Evolutionary conservation across 176 grass and related monocot species (phyloP).

Genomic region (Tillandsia leiboldiana): DNA sequence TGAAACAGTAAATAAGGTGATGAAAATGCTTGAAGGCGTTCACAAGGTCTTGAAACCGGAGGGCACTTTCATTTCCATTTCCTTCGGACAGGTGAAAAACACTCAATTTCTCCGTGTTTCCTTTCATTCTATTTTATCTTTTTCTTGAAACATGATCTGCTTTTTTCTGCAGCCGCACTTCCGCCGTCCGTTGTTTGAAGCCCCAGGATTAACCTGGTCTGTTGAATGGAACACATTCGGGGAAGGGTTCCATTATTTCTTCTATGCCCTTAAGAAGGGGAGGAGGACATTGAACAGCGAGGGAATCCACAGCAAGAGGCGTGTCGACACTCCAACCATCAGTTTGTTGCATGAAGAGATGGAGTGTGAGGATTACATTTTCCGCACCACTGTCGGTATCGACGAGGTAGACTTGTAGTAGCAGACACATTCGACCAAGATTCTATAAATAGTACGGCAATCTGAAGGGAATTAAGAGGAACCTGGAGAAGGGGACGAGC

Average conservation of each 20-base stretch:
- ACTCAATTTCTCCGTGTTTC: neutral
- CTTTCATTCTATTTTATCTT: neutral
- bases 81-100: slow-evolving; percentile 76
- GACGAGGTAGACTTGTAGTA: slow-evolving; percentile 22
- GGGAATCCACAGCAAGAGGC: slow-evolving; percentile 4
- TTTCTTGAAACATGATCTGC: slow-evolving; percentile 8
- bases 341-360: slow-evolving; percentile 75
- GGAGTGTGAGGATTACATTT: slow-evolving; percentile 74
- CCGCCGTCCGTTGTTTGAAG: slow-evolving; percentile 56
- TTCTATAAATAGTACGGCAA: neutral
- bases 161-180: slow-evolving; percentile 68
- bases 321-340: slow-evolving; percentile 26
- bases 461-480: neutral
- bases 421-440: neutral
- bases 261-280: slow-evolving; percentile 76
- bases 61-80: slow-evolving; percentile 65
- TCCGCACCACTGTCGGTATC: slow-evolving; percentile 42
- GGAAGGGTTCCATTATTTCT: slow-evolving; percentile 82
- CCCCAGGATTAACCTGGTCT: slow-evolving; percentile 67
- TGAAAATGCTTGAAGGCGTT: slow-evolving; percentile 80
- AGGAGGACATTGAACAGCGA: slow-evolving; percentile 25
- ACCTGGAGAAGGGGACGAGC: neutral
- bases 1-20: slow-evolving; percentile 57
- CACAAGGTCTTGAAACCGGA: slow-evolving; percentile 76
- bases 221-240: slow-evolving; percentile 75